phyloP scores from a whole-genome alignment of 352 stramenopile genomes.

The Globisporangium splendens region DNA sequence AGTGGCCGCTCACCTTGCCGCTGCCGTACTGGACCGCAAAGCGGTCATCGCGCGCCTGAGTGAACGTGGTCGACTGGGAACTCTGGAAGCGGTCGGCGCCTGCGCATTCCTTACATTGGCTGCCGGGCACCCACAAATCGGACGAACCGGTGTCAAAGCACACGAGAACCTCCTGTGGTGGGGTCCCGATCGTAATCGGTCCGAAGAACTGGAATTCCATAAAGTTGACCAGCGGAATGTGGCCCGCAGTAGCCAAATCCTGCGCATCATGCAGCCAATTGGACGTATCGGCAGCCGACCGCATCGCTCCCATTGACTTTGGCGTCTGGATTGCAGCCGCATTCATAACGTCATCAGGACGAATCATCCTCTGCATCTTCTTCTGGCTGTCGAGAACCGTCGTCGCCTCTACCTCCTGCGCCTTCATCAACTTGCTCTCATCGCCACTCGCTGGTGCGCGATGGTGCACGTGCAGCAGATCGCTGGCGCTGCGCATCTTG shows the following conservation, averaged over 20 bases:
- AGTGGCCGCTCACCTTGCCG: constrained; percentile 60
- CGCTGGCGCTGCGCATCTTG: constrained; percentile 22
- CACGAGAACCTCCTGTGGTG: constrained; percentile 67
- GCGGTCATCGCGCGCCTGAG: constrained; percentile 25
- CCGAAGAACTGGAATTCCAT: constrained; percentile 86
- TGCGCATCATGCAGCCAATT: constrained; percentile 23
- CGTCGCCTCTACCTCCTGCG: constrained; percentile 9
- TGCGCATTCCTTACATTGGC: constrained; percentile 49
- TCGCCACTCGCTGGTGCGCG: background rate
- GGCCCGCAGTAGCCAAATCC: constrained; percentile 27
- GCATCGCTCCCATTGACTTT: too few relatives aligned
- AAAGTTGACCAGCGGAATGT: constrained; percentile 71
- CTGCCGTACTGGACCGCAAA: constrained; percentile 79
- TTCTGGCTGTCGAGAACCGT: background rate
- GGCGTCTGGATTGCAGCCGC: too few relatives aligned
- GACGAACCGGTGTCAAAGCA: constrained; percentile 84
- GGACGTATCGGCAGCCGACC: too few relatives aligned
- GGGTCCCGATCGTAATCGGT: constrained; percentile 53
- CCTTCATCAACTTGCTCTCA: constrained; percentile 10
- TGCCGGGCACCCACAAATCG: constrained; percentile 72
- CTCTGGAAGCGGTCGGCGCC: constrained; percentile 51
- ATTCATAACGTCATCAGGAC: too few relatives aligned
- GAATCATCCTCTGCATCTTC: background rate
- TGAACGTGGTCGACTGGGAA: constrained; percentile 44
- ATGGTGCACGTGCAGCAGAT: constrained; percentile 37